A percentile compares a stretch with the other conserved stretches of the same genome.
Conservation (phyloP, 2,329 filamentous ascomycete species). For the Alternaria panax region DNA sequence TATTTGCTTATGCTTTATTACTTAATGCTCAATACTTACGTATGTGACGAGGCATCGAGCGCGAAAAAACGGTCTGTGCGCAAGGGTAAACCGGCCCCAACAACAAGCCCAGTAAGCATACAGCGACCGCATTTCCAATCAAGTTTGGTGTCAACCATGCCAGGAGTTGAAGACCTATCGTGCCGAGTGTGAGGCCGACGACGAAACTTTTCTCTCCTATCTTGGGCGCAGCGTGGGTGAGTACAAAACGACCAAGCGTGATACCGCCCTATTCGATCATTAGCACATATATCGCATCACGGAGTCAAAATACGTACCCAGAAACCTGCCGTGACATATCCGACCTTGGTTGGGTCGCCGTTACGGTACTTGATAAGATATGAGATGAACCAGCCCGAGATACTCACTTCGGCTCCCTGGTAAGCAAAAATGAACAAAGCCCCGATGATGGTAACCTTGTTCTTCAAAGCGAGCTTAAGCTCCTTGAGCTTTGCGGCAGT, state of each 20-base stretch:
- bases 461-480: conserved; percentile 60
- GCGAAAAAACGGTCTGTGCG: conserved; percentile 69
- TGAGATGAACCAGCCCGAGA: conserved; percentile 86
- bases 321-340: conserved; percentile 78
- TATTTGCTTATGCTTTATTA: no score
- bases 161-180: conserved; percentile 74
- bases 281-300: conserved; percentile 4
- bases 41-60: conserved; percentile 65
- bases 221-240: conserved; percentile 70
- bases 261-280: conserved; percentile 68
- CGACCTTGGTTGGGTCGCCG: conserved; percentile 73
- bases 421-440: conserved; percentile 86
- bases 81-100: conserved; percentile 83
- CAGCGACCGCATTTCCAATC: conserved; percentile 59
- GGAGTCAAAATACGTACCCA: conserved; percentile 58
- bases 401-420: conserved; percentile 83
- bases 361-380: conserved; percentile 78
- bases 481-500: conserved; percentile 56
- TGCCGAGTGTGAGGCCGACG: conserved; percentile 66
- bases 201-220: conserved; percentile 77
- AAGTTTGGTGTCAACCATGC: conserved; percentile 81
- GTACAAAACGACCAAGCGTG: conserved; percentile 75
- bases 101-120: conserved; percentile 71
- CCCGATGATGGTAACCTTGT: conserved; percentile 72
- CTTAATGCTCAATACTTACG: no score